Evolutionary conservation across 768 basidiomycete species (phyloP).

Genomic region (Amanita inopinata): DNA sequence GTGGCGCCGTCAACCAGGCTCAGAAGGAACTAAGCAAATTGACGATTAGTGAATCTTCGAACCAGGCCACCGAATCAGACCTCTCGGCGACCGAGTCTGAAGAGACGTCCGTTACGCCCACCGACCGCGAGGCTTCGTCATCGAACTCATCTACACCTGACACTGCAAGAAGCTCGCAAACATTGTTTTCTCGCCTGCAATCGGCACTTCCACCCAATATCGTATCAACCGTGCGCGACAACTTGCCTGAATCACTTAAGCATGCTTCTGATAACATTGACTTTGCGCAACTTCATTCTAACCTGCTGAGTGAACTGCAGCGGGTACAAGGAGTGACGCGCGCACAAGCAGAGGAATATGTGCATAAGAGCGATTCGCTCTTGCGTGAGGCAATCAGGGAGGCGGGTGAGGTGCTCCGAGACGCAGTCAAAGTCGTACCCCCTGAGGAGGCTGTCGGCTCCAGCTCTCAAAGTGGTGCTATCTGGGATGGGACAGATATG

Average conservation of each 20-base stretch:
- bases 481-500: conserved; percentile 85
- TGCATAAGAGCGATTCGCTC: conserved; percentile 60
- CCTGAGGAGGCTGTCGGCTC: conserved; percentile 43
- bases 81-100: conserved; percentile 10
- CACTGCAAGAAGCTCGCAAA: conserved; percentile 22
- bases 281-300: conserved; percentile 55
- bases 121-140: conserved; percentile 15
- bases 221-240: conserved; percentile 54
- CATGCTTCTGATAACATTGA: conserved; percentile 57
- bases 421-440: conserved; percentile 89
- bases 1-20: conserved; percentile 66
- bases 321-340: conserved; percentile 67
- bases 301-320: conserved; percentile 55
- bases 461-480: conserved; percentile 24
- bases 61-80: conserved; percentile 16
- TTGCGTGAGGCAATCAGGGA: conserved; percentile 67
- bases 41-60: conserved; percentile 23
- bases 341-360: conserved; percentile 79
- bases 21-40: conserved; percentile 68
- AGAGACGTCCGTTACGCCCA: conserved; percentile 11
- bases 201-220: conserved; percentile 68
- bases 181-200: conserved; percentile 62
- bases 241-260: conserved; percentile 57
- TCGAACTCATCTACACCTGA: conserved; percentile 16
- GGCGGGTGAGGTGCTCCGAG: conserved; percentile 71